Evolutionary conservation across 1,139 yeast genomes (phyloP).

Genomic region (Yamadazyma aaseri): DNA sequence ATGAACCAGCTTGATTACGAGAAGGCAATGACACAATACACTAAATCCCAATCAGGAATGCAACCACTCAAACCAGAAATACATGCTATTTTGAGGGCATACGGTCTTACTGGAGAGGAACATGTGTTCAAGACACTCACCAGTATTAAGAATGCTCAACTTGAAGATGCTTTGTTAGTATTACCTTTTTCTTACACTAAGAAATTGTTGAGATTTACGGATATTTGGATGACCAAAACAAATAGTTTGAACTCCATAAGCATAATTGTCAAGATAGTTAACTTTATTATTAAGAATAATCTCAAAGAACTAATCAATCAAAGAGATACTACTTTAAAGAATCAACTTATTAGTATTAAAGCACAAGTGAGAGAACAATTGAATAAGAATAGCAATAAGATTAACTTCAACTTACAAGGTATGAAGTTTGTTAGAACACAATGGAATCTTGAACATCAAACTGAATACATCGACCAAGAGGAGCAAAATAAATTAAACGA

Average conservation of each 20-base stretch:
- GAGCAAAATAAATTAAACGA: conserved; percentile 58
- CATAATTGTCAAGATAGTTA: conserved; percentile 69
- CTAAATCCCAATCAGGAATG: conserved; percentile 37
- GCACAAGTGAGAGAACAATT: conserved; percentile 55
- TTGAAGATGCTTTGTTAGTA: conserved; percentile 89
- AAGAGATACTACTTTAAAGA: conserved; percentile 59
- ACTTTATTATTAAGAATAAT: conserved; percentile 69
- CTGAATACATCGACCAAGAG: conserved; percentile 70
- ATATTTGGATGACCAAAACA: conserved; percentile 63
- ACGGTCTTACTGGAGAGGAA: conserved; percentile 68
- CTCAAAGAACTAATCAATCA: conserved; percentile 73
- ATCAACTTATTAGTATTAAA: conserved; percentile 59
- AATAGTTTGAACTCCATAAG: conserved; percentile 52
- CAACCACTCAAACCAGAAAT: conserved; percentile 61
- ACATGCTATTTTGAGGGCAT: conserved; percentile 69
- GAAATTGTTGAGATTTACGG: conserved; percentile 68
- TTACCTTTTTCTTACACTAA: conserved; percentile 85
- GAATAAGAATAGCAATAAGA: conserved; percentile 48
- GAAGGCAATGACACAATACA: conserved; percentile 30
- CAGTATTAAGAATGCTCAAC: conserved; percentile 76
- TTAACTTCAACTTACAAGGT: conserved; percentile 90
- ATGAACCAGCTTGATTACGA: conserved; percentile 54
- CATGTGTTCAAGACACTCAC: conserved; percentile 72
- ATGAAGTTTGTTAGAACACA: conserved; percentile 68
- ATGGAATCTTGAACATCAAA: conserved; percentile 76